Evolutionary conservation across 805 yeast genomes (phyloP), one percentile per base, ranked within the genome.

Genomic region (Candida sanyiensis): DNA sequence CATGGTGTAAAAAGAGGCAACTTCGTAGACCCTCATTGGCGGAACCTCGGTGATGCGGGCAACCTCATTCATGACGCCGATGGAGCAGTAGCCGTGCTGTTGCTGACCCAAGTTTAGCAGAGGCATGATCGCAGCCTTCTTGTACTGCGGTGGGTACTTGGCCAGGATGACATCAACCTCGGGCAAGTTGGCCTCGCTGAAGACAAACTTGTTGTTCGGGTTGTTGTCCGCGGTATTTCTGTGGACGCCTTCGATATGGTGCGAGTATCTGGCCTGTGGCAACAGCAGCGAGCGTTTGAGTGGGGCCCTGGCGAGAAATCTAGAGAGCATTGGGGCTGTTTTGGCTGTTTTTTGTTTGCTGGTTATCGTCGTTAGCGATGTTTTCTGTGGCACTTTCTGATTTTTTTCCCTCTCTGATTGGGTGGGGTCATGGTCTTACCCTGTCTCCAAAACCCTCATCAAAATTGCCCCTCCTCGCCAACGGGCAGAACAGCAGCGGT

Each of bases 21-120:
- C 95, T 61, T 85, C 94, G 62, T 85, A 85, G 22, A 85, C 95
- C 65, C 95, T 76, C 95, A 85, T 85, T 43, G 95, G 94, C 22
- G 95, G 95, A 80, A 86, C 82, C 54, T 83, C 90, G 53, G 84
- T 70, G 56, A 81, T 54, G 61, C 80, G 77, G 38, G 95, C 95
- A 36, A 85, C 95, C 58, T 86, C 82, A 67, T 85, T 84, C 95
- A 85, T 85, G 47, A 84, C 93, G 24, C 86, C 71, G 51, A 85
- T 82, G 28, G 94, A 83, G 30, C 93, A 82, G 69, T 80, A 85
- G 1, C 95, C 95, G 40, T 70, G 70, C 63, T 85, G 95, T 54
- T 94, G 82, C 66, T 85, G 95, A 28, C 93, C 95, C 47, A 85
- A 68, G 57, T 84, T 94, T 46, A 85, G 71, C 44, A 85, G 70